Base-by-base conservation (phyloP, 257 asterid species). In the Catharanthus roseus region DNA sequence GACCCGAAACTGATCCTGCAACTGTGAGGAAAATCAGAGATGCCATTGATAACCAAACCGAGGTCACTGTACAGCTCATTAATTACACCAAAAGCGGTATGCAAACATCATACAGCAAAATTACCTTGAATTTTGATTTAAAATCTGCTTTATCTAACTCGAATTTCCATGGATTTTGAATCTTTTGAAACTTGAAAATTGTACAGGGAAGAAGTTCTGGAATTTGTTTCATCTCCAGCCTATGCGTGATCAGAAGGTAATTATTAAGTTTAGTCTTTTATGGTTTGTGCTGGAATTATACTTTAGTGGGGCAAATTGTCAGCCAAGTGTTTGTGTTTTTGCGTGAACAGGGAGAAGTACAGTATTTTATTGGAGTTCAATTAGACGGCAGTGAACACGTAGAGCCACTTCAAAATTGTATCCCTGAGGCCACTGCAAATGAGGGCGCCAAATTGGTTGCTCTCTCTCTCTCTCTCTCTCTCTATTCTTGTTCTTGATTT, bases 191-290 rank as follows among this genome's bases (percentile, higher is more conserved):
- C 8, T 38, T 62, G 13, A 34, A 62, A 62, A 56, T 19, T 16
- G 33, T 69, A 31, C 69, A 93, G 99, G 99, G 76, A 95, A 95
- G 62, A 95, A 95, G 82, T 95, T 95, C 82, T 95, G 99, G 99
- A 95, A 95, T 70, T 84, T 95, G 84, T 95, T 95, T 79, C 99
- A 95, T 85, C 86, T 95, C 69, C 99, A 95, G 85, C 99, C 99
- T 77, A 95, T 95, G 99, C 97, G 99, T 83, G 99, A 95, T 76
- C 99, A 95, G 57, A 95, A 88, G 99, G 99, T 93, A 77, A 26
- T 15, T 58, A 13, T 21, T 1, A 50, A 47, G 36, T 44, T 54
- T n/a, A 70, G 16, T 72, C 45, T 45, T n/a, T 38, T 36, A 33
- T 19, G 9, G 53, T 67, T 67, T 42, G 21, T 70, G 6, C 49